phyloP scores from a whole-genome alignment of 768 basidiomycete genomes.

The Dentipellis sp. region DNA sequence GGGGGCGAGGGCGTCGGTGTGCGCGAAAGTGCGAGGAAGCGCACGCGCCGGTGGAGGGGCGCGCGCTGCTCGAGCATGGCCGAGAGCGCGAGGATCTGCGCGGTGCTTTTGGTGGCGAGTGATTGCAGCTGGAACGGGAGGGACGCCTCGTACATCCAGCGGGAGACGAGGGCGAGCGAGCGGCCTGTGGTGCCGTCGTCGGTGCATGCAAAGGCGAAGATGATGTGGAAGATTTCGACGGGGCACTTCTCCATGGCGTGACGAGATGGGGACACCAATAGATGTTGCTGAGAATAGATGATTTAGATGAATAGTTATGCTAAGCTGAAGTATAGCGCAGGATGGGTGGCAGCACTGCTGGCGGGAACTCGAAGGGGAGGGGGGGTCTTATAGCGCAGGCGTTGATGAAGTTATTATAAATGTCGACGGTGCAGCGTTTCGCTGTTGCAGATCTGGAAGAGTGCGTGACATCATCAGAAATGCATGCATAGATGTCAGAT shows the following conservation, averaged over 20 bases:
- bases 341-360: not conserved
- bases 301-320: not conserved
- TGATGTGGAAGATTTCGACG: conserved; percentile 20
- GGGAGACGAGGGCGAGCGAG: conserved; percentile 28
- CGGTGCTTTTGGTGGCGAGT: conserved; percentile 19
- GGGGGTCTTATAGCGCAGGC: not conserved
- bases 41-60: conserved; percentile 17
- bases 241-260: conserved; percentile 15
- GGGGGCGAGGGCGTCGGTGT: not conserved
- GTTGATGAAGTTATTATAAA: not conserved
- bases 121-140: conserved; percentile 21
- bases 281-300: not conserved
- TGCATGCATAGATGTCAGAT: too few relatives aligned
- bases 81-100: conserved; percentile 20
- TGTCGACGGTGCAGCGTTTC: too few relatives aligned
- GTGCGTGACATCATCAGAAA: too few relatives aligned
- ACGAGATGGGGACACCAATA: not conserved
- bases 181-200: conserved; percentile 28
- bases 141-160: conserved; percentile 20
- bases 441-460: too few relatives aligned
- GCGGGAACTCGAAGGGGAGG: not conserved
- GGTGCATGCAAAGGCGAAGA: conserved; percentile 27
- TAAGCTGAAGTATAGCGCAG: not conserved
- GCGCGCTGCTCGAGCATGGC: conserved; percentile 16
- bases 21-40: conserved; percentile 21